Conservation (phyloP, 495 filamentous ascomycete species). For the Sphaerosporella brunnea region DNA sequence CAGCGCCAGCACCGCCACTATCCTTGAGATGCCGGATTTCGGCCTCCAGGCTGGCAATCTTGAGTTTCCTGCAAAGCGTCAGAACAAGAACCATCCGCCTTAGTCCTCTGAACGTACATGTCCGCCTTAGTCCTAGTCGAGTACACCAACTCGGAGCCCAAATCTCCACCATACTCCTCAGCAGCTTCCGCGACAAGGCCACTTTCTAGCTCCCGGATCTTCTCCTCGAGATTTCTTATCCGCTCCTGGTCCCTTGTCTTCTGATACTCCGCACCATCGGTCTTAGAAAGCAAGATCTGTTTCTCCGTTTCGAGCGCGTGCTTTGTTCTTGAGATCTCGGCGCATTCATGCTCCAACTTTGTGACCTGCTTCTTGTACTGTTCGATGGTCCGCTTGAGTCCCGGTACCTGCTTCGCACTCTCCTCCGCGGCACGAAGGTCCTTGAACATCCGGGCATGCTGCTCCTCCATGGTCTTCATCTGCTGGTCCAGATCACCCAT, state of each 20-base stretch:
- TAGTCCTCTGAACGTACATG: constrained; percentile 7
- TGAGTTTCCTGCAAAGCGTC: constrained; percentile 12
- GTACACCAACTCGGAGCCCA: constrained; percentile 23
- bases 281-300: constrained; percentile 22
- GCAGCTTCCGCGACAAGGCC: constrained; percentile 23
- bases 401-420: constrained; percentile 22
- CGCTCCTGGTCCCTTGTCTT: constrained; percentile 26
- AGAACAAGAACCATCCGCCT: not conserved
- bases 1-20: constrained; percentile 15
- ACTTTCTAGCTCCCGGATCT: constrained; percentile 41
- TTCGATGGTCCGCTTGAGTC: constrained; percentile 24
- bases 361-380: constrained; percentile 26
- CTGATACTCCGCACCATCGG: constrained; percentile 21
- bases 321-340: constrained; percentile 18
- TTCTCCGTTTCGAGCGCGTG: constrained; percentile 18
- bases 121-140: constrained; percentile 23
- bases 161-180: constrained; percentile 20
- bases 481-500: constrained; percentile 25
- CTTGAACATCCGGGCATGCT: constrained; percentile 20
- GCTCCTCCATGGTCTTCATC: constrained; percentile 21
- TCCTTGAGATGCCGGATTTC: constrained; percentile 24
- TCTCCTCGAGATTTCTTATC: constrained; percentile 32
- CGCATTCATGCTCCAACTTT: constrained; percentile 21
- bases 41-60: constrained; percentile 21
- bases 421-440: constrained; percentile 22